Evolutionary conservation across 257 asterid species (phyloP).

Genomic region (Solanum etuberosum): DNA sequence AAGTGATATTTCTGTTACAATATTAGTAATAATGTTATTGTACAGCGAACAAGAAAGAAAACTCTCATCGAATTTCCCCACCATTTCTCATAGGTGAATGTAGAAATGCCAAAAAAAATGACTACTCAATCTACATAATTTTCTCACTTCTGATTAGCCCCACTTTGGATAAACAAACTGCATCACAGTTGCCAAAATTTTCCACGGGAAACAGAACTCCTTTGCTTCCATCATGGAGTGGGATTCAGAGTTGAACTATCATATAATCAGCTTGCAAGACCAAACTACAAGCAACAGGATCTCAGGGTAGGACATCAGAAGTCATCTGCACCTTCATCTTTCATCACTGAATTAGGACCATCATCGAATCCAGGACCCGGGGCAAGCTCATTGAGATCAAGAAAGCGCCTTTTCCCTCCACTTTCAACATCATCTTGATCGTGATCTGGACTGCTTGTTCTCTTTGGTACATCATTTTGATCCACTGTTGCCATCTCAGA

Average conservation of each 20-base stretch:
- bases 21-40: slow-evolving; percentile 31
- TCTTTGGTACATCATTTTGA: slow-evolving; percentile 18
- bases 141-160: slow-evolving; percentile 28
- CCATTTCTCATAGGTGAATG: slow-evolving; percentile 23
- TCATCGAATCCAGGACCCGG: slow-evolving; percentile 86
- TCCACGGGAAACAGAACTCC: slow-evolving; percentile 34
- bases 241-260: slow-evolving; percentile 22
- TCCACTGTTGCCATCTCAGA: slow-evolving; percentile 26
- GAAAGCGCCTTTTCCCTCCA: slow-evolving; percentile 48
- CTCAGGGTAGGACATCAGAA: slow-evolving; percentile 16
- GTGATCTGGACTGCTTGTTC: slow-evolving; percentile 20
- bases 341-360: slow-evolving; percentile 38
- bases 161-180: slow-evolving; percentile 38
- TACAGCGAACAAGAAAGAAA: slow-evolving; percentile 39
- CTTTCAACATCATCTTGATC: slow-evolving; percentile 40
- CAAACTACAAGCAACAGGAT: slow-evolving; percentile 8
- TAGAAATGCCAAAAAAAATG: slow-evolving; percentile 34
- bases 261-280: slow-evolving; percentile 35
- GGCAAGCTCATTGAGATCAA: slow-evolving; percentile 87
- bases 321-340: slow-evolving; percentile 36
- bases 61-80: slow-evolving; percentile 17
- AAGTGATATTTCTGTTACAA: slow-evolving; percentile 26
- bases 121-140: slow-evolving; percentile 43
- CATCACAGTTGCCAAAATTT: slow-evolving; percentile 20
- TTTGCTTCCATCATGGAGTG: slow-evolving; percentile 29